Evolutionary conservation across 257 asterid genomes (phyloP), one percentile per base, ranked within the genome.

Genomic region (Vinca minor): DNA sequence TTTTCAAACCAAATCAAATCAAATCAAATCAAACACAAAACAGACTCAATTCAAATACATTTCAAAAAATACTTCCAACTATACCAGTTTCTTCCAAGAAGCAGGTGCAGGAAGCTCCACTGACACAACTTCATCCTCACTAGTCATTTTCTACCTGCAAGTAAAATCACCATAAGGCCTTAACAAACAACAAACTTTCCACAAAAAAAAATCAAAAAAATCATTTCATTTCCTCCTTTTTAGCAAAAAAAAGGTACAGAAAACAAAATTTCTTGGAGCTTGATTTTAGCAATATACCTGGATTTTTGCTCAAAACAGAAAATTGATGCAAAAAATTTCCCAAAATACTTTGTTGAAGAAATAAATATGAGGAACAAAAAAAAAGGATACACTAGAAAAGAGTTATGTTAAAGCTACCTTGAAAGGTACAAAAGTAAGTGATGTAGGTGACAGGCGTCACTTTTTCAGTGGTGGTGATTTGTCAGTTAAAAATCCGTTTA

Each of bases 51-150:
- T 2, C 1, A 46, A 44, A n/a, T 3, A 13, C 14, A 13, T 13
- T 1, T 38, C 11, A 38, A 41, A 31, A 59, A 36, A 31, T n/a
- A n/a, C n/a, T n/a, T n/a, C n/a, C n/a, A n/a, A n/a, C n/a, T n/a
- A 23, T 76, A 76, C 85, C 82, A 80, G 36, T 77, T 77, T 77
- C 61, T 80, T 77, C 85, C 85, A 80, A 34, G 82, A 53, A 59
- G 80, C 69, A 47, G 85, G 85, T 4, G 85, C 85, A 21, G 82
- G 69, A 39, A 80, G 78, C 73, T 77, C 85, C 59, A 74, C 78
- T 15, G 76, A 62, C 50, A 74, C 71, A 41, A 57, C 68, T 4
- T 71, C 85, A 26, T 68, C 79, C 59, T 26, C 44, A 69, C 64
- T 66, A 17, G 79, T 73, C 82, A 80, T 76, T 31, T 61, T 59